phyloP scores from a whole-genome alignment of 140 eudicot genomes.

The Bidens hawaiensis region DNA sequence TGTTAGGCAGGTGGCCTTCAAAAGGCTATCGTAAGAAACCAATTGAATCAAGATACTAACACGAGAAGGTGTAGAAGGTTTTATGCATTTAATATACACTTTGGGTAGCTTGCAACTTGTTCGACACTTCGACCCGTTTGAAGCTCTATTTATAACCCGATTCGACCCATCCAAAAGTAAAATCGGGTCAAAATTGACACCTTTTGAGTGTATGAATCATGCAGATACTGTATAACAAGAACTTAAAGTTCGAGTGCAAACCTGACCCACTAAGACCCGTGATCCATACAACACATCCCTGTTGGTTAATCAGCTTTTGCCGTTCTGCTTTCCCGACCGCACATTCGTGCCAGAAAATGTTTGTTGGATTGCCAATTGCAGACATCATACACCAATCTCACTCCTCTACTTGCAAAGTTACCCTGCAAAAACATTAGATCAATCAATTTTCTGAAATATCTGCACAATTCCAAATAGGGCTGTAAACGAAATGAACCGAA shows the following conservation, averaged over 20 bases:
- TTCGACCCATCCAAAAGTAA: background rate
- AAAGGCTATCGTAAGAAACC: too few species aligned
- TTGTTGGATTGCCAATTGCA: slow-evolving; percentile 64
- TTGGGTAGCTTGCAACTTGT: background rate
- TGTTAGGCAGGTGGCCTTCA: too few species aligned
- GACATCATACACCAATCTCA: slow-evolving; percentile 44
- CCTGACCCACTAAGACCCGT: slow-evolving; percentile 99
- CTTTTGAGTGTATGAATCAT: background rate
- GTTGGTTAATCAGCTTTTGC: slow-evolving; percentile 86
- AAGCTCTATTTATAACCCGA: background rate
- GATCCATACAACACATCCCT: slow-evolving; percentile 95
- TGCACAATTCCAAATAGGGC: background rate
- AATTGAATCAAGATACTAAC: too few species aligned
- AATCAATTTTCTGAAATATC: slow-evolving; percentile 2
- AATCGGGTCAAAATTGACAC: background rate
- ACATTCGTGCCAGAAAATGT: slow-evolving; percentile 86
- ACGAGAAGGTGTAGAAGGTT: background rate
- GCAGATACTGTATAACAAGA: background rate
- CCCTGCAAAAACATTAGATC: background rate
- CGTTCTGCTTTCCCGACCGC: slow-evolving; percentile 72
- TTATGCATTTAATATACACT: background rate
- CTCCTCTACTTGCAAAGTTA: slow-evolving; percentile 19
- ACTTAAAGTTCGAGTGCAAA: slow-evolving; percentile 15
- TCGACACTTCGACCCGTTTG: background rate
- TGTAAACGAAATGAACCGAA: too few species aligned